Evolutionary conservation across 805 yeast species (phyloP), one percentile per base, ranked within the genome.

Genomic region (Candida vartiovaarae): DNA sequence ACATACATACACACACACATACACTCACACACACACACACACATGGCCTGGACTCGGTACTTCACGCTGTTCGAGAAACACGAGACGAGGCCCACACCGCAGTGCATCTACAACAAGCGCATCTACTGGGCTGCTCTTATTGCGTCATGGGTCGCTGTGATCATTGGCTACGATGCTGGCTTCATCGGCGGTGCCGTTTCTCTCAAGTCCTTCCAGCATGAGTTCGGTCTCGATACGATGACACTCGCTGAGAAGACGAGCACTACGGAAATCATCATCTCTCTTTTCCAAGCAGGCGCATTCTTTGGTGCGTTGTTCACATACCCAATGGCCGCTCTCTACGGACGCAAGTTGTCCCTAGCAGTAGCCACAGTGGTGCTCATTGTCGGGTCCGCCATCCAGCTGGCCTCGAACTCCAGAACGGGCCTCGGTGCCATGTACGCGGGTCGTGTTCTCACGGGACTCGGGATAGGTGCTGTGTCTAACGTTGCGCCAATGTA

Each of bases 121-220:
- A 60, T 76, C 38, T 67, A 67, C 27, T 59, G 69, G 41, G 74
- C 78, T 15, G 49, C 72, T 28, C 62, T 72, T 8, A 74, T 76
- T 5, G 69, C 75, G 2, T 60, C 70, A 30, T 50, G 55, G 52
- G 79, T 75, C 6, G 76, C 80, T 10, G 62, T 72, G 25, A 67
- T 72, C 43, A 72, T 75, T 44, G 80, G 80, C 10, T 75, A 75
- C 54, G 81, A 75, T 51, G 71, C 77, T 33, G 79, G 78, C 6
- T 75, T 73, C 56, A 72, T 75, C 40, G 80, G 80, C 8, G 74
- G 76, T n/a, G 70, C 76, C 5, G 68, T 73, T n/a, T 59, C 73
- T 1, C 58, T 75, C 37, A 60, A 55, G 7, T 68, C 76, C 3
- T 76, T 76, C 55, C 53, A 62, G 44, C 41, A 47, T 3, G 76